Evolutionary conservation across 768 basidiomycete species (phyloP).

Genomic region (Leccinum rimulosum): DNA sequence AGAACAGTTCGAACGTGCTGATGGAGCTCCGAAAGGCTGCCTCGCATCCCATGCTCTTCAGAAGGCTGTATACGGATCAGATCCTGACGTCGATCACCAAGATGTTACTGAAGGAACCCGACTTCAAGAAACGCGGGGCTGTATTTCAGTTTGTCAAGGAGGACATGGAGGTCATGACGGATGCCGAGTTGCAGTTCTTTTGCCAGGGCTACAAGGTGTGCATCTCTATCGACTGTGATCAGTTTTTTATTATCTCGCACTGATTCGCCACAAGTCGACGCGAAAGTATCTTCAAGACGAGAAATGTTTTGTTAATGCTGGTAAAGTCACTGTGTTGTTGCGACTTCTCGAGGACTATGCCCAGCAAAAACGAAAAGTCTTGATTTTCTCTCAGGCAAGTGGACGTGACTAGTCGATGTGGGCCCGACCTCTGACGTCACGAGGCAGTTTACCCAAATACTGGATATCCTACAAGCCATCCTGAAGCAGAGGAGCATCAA

Average conservation of each 20-base stretch:
- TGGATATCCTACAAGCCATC: constrained; percentile 88
- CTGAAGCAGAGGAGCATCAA: constrained; percentile 69
- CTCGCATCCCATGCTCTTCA: constrained; percentile 94
- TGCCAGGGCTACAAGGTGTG: constrained; percentile 81
- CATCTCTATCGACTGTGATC: not conserved
- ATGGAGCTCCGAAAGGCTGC: constrained; percentile 98
- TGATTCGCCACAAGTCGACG: constrained; percentile 48
- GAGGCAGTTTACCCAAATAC: constrained; percentile 86
- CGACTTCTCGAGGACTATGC: constrained; percentile 67
- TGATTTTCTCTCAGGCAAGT: constrained; percentile 92
- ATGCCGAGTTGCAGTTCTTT: constrained; percentile 89
- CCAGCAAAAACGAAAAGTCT: constrained; percentile 69
- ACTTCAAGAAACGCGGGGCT: constrained; percentile 82
- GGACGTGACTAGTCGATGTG: not conserved
- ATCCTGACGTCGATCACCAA: constrained; percentile 72
- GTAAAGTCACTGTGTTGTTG: constrained; percentile 78
- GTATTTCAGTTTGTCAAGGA: constrained; percentile 87
- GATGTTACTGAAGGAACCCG: constrained; percentile 84
- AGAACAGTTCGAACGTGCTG: constrained; percentile 89
- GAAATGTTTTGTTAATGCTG: constrained; percentile 78
- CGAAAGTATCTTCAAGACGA: constrained; percentile 73
- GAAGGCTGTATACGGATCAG: constrained; percentile 77
- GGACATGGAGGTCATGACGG: constrained; percentile 98
- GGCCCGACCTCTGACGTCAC: constrained; percentile 1
- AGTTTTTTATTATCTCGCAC: not conserved